Evolutionary conservation across 2,329 filamentous ascomycete genomes (phyloP), one percentile per base, ranked within the genome.

Genomic region (Pezicula radicicola): DNA sequence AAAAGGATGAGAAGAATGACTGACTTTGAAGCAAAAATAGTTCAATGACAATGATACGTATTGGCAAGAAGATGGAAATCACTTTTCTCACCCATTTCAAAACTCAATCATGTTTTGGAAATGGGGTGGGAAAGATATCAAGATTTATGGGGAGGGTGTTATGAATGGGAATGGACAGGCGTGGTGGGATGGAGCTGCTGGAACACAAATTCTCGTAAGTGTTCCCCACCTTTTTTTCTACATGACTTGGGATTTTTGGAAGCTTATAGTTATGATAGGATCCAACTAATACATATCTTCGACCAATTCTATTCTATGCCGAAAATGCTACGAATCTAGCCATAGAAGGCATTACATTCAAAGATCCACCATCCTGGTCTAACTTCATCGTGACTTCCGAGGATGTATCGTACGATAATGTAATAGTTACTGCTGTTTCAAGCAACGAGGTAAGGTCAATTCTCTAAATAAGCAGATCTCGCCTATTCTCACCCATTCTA

Each of bases 21-120:
- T 46, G 73, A 68, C 3, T 19, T 19, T 76, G 76, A 60, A 3
- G 25, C 5, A 25, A 25, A 72, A 25, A 75, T 43, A 72, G 53
- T 88, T 88, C 69, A 80, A 78, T 51, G 76, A 83, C 48, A 81
- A 88, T 63, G 83, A 82, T 4, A 77, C 81, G 57, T 88, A 87
- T 68, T 88, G 85, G 85, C 75, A 77, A 65, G 66, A 64, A 4
- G 37, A 40, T 8, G 37, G 37, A 27, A 77, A 78, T 60, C 68
- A 77, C 61, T 78, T 76, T 62, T 76, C 73, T 54, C 75, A 77
- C 49, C 67, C 67, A 9, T 78, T 77, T 62, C 75, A 78, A 52
- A 75, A 75, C 55, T 81, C 76, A 3, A 78, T 84, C 50, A 80
- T 80, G 51, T 85, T 84, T 60, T 84, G 80, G 77, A 78, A 82